Evolutionary conservation across 768 basidiomycete species (phyloP), one percentile per base, ranked within the genome.

Genomic region (Zangia roseola): DNA sequence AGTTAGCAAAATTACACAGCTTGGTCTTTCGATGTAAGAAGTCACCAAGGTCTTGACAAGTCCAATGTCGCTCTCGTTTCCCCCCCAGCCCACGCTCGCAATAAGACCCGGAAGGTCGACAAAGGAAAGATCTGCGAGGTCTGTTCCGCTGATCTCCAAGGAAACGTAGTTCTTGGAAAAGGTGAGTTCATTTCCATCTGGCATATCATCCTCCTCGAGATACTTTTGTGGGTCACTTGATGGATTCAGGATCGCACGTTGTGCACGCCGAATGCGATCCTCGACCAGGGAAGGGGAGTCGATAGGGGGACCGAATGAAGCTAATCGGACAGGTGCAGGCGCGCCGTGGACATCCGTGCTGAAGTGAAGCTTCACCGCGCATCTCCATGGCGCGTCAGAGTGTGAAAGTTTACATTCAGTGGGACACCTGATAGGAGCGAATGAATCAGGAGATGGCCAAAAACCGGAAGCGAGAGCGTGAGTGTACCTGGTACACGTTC

Each of bases 1-100:
- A 0, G 86, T 83, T 19, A 87, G 61, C 0, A 90, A 64, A 16
- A 89, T 82, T 0, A 90, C 79, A 35, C 87, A 88, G 43, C 84
- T 88, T 0, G 79, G 77, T 49, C 77, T 81, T 45, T 71, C 68
- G 40, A 90, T 88, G 52, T 87, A 87, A 0, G 78, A 68, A 0
- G 71, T 67, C 0, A 84, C 82, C 0, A 90, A 67, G 2, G 69
- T 69, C 49, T 81, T 74, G 24, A 90, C 82, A 2, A 88, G 75
- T 3, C 73, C 72, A 28, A 87, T 83, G 47, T 90, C 86, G 10
- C 70, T 64, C 5, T 68, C 67, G 39, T 79, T 76, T 1, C 83
- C 78, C 45, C 67, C 70, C 46, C 53, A 59, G 3, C 78, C 73
- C 2, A 81, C 77, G 21, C 75, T 81, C 0, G 78, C 82, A 45